A percentile compares a stretch with the other conserved stretches of the same genome.
These are phyloP conservation scores for Malus fusca DNA, from an alignment of 306 rosid genomes.

Conservation along the genomic window DNA sequence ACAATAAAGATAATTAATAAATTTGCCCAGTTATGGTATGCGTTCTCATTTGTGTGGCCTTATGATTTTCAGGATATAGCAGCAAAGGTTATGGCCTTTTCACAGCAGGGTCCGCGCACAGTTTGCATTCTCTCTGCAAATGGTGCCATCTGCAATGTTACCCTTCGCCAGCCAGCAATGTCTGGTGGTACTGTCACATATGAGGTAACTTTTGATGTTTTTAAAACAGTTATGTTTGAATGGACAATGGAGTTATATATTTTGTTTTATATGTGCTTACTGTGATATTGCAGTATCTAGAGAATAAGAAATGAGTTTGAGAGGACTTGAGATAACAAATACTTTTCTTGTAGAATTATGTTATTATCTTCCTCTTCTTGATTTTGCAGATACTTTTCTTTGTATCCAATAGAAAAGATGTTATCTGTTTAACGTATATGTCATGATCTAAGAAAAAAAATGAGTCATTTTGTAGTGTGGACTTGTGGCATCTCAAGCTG, in stretches of 20 bases:
- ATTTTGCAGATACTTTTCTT: neutral
- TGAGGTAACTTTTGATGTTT: conserved; percentile 44
- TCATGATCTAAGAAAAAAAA: neutral
- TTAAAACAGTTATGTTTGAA: neutral
- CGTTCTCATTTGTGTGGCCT: conserved; percentile 8
- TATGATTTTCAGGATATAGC: conserved; percentile 60
- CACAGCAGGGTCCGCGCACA: conserved; percentile 56
- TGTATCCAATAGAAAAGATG: neutral
- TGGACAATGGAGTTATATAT: neutral
- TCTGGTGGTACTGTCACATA: conserved; percentile 43
- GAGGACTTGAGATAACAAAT: neutral
- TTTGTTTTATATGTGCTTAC: neutral
- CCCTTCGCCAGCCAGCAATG: conserved; percentile 42
- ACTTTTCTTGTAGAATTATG: neutral
- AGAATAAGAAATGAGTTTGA: neutral
- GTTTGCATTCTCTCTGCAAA: conserved; percentile 65
- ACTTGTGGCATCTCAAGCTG: neutral
- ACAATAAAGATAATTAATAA: neutral
- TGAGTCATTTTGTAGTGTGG: neutral
- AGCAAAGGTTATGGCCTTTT: conserved; percentile 44
- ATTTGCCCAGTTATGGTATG: neutral
- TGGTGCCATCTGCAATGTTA: conserved; percentile 57
- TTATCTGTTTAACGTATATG: neutral
- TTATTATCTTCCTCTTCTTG: neutral
- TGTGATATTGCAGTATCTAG: neutral